These are phyloP conservation scores for Cytospora piceae DNA, from an alignment of 2,329 filamentous ascomycete species.

Conservation along the genomic window DNA sequence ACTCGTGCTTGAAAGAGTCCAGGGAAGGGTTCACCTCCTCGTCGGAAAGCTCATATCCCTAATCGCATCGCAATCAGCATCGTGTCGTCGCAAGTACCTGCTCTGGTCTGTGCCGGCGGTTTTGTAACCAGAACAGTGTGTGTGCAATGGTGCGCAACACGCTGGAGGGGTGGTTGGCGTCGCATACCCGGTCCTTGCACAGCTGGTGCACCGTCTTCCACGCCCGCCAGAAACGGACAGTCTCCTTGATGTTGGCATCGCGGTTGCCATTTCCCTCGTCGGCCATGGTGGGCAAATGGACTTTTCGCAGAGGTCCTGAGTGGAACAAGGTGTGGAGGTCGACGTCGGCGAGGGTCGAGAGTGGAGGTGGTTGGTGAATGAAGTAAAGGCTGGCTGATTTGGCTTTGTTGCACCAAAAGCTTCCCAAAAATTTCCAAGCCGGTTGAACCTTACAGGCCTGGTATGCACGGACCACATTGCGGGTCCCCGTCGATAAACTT, in stretches of 20 bases:
- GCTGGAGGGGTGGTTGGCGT: conserved; percentile 20
- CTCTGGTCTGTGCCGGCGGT: neutral
- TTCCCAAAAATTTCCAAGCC: conserved; percentile 4
- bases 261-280: conserved; percentile 44
- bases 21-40: conserved; percentile 87
- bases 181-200: conserved; percentile 82
- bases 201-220: conserved; percentile 95
- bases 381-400: conserved; percentile 4
- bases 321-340: neutral
- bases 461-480: neutral
- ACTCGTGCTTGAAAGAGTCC: conserved; percentile 76
- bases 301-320: neutral
- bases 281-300: conserved; percentile 42
- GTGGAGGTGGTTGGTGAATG: neutral
- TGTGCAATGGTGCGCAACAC: conserved; percentile 21
- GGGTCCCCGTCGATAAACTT: neutral
- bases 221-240: conserved; percentile 83
- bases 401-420: conserved; percentile 1
- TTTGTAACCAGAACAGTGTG: neutral
- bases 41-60: conserved; percentile 93
- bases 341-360: neutral
- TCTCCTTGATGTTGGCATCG: conserved; percentile 54
- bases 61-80: conserved; percentile 29
- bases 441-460: neutral
- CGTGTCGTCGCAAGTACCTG: neutral